Percentiles rank a stretch among this genome's conserved stretches.
Evolutionary conservation across 257 asterid genomes (phyloP).

Genomic region (Jacaranda copaia): DNA sequence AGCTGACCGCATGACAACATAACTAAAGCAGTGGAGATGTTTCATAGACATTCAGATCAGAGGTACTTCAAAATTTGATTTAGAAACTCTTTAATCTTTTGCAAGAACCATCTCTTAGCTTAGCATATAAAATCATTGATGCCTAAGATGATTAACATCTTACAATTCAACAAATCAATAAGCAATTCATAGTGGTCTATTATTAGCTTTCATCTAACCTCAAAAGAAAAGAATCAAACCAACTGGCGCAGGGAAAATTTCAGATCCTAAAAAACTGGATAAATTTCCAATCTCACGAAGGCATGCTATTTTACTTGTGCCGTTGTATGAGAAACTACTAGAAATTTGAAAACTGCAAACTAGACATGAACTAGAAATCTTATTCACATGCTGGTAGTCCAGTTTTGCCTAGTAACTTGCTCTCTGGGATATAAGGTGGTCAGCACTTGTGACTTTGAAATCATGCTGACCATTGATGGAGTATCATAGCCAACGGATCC

Average conservation of each 20-base stretch:
- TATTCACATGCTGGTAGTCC: constrained; percentile 19
- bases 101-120: no score
- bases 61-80: no score
- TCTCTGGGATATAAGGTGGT: neutral
- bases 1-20: no score
- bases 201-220: neutral
- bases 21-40: no score
- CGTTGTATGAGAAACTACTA: constrained; percentile 12
- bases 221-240: constrained; percentile 1
- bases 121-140: no score
- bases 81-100: no score
- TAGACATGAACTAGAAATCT: constrained; percentile 6
- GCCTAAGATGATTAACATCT: neutral
- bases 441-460: constrained; percentile 40
- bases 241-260: neutral
- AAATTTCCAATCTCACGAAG: constrained; percentile 7
- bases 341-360: neutral
- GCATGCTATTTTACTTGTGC: neutral
- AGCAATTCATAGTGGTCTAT: neutral
- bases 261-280: neutral
- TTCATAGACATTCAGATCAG: no score
- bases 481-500: constrained; percentile 39
- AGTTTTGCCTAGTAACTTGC: constrained; percentile 19
- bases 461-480: constrained; percentile 45
- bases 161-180: neutral